Evolutionary conservation across 257 asterid species (phyloP).

Genomic region (Avicennia marina): DNA sequence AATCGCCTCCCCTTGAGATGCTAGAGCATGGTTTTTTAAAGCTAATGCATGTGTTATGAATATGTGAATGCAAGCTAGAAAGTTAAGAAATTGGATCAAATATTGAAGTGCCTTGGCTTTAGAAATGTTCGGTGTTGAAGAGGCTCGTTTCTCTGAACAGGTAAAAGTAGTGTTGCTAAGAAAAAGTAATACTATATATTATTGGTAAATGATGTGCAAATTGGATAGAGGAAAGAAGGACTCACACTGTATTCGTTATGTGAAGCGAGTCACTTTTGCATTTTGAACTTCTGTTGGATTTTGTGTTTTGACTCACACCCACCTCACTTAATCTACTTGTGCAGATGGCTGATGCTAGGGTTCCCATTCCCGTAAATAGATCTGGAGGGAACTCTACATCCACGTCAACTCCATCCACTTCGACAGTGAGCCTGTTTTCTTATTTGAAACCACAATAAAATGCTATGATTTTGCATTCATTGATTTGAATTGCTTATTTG

Average conservation of each 20-base stretch:
- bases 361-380: conserved; percentile 34
- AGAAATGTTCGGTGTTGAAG: too few species aligned
- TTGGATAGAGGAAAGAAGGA: too few species aligned
- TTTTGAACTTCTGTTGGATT: neutral
- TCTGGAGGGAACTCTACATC: conserved; percentile 40
- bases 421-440: conserved; percentile 42
- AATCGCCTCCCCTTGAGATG: neutral
- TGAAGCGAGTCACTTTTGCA: neutral
- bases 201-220: too few species aligned
- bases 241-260: too few species aligned
- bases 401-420: conserved; percentile 33
- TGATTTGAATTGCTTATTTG: neutral
- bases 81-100: too few species aligned
- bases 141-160: too few species aligned
- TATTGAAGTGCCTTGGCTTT: too few species aligned
- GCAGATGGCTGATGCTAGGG: conserved; percentile 37
- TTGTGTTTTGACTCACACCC: neutral
- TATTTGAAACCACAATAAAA: too few species aligned
- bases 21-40: neutral
- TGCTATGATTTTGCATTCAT: too few species aligned
- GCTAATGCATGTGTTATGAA: neutral
- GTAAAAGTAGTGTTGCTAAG: too few species aligned
- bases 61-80: neutral
- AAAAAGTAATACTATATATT: too few species aligned
- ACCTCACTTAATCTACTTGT: neutral